These are phyloP conservation scores for Gossypium sturtianum DNA, from an alignment of 345 rosid species.

Conservation along the genomic window DNA sequence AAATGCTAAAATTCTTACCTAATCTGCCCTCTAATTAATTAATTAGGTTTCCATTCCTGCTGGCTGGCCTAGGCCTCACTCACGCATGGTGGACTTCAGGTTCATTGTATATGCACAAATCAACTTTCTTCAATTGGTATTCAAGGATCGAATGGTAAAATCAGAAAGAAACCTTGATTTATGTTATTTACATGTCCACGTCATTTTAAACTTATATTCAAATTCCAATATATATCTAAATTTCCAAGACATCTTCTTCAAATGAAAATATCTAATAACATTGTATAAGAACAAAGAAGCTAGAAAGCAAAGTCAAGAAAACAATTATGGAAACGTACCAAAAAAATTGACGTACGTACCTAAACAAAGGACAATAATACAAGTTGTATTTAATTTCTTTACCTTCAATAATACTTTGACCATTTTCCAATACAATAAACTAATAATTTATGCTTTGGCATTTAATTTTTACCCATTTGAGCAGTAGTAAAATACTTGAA, in stretches of 20 bases:
- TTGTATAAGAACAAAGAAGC: background rate
- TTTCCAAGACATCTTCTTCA: too few relatives aligned
- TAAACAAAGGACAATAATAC: background rate
- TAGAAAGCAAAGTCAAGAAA: background rate
- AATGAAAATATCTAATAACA: too few relatives aligned
- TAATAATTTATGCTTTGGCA: too few relatives aligned
- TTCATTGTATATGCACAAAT: background rate
- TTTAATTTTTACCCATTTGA: too few relatives aligned
- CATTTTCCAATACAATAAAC: too few relatives aligned
- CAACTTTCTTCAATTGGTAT: background rate
- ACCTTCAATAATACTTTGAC: background rate
- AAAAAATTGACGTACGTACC: background rate
- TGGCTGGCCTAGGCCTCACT: background rate
- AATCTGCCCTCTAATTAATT: background rate
- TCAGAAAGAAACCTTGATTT: background rate
- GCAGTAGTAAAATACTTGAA: background rate
- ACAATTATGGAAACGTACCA: background rate
- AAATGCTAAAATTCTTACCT: background rate
- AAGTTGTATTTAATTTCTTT: background rate
- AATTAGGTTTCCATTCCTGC: background rate
- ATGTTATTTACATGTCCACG: background rate
- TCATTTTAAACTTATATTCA: too few relatives aligned
- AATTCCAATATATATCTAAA: too few relatives aligned
- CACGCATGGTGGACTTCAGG: background rate
- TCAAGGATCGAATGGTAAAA: background rate